Evolutionary conservation across 495 filamentous ascomycete species (phyloP).

Genomic region (Clohesyomyces aquaticus): DNA sequence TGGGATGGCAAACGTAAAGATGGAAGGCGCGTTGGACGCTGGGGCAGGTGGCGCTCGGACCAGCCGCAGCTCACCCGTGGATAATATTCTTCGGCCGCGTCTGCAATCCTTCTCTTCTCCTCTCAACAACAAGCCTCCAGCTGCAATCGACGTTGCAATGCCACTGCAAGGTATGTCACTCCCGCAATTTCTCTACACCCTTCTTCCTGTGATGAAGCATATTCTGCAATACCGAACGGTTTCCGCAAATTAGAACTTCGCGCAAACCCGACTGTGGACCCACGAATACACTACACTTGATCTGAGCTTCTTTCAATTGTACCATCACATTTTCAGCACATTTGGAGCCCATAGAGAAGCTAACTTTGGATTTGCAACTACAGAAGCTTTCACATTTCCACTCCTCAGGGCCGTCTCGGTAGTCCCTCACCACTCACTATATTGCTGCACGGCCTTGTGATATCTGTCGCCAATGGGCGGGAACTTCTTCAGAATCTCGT

Average conservation of each 20-base stretch:
- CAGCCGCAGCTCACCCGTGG: too few relatives aligned
- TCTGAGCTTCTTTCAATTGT: conserved; percentile 41
- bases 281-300: conserved; percentile 50
- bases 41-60: too few relatives aligned
- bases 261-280: conserved; percentile 43
- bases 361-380: not conserved
- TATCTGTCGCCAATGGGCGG: conserved; percentile 46
- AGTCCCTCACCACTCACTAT: conserved; percentile 5
- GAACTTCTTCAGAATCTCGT: conserved; percentile 44
- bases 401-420: not conserved
- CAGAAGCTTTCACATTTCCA: not conserved
- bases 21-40: not conserved
- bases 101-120: too few relatives aligned
- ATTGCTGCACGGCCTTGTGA: not conserved
- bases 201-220: conserved; percentile 43
- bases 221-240: conserved; percentile 52
- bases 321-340: not conserved
- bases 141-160: too few relatives aligned
- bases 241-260: not conserved
- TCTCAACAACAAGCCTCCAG: too few relatives aligned
- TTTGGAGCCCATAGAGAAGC: not conserved
- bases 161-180: not conserved
- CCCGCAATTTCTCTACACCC: conserved; percentile 1
- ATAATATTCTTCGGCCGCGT: too few relatives aligned
- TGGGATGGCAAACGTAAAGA: not conserved